Evolutionary conservation across 2,329 filamentous ascomycete species (phyloP), one percentile per base, ranked within the genome.

Genomic region (Paecilomyces variotii): DNA sequence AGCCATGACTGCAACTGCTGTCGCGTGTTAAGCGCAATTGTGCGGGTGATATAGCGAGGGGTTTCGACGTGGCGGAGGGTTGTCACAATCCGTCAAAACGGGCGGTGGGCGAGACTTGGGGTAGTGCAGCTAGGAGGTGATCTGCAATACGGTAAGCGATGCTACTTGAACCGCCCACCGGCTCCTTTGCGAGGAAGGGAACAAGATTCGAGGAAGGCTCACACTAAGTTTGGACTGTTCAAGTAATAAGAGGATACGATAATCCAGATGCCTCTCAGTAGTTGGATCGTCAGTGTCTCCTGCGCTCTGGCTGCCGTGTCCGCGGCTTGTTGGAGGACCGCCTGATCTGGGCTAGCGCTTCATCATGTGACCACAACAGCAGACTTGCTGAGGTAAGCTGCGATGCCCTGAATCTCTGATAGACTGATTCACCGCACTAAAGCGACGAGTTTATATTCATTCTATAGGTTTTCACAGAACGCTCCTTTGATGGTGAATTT

Each of bases 1-100:
- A 74, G 93, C 94, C 94, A 97, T 99, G 79, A 62, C 68, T 68
- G 65, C 65, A 59, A 62, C 60, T 62, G 57, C 54, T 61, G 60
- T 64, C 64, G 67, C 62, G 60, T 61, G 55, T 59, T 53, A 59
- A 67, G 64, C 61, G 61, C 60, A 57, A 55, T 45, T 59, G 60
- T 55, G 63, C 34, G 62, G 62, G 59, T 61, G 63, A 59, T 62
- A 63, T 63, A 61, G 61, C 61, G 57, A 61, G 53, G 14, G 51
- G 49, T 60, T 55, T 63, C 55, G 63, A 66, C 54, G 64, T 64
- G 63, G 61, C 54, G 65, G 61, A 66, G 61, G 61, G 54, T 59
- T 62, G 66, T 56, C 57, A 54, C 60, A 59, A 56, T 57, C 59
- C 60, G 61, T 59, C 58, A 56, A 28, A 52, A 52, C 50, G 50